A percentile compares a stretch with the other conserved stretches of the same genome.
phyloP scores from a whole-genome alignment of 495 filamentous ascomycete species.

The Penicillium robsamsonii region DNA sequence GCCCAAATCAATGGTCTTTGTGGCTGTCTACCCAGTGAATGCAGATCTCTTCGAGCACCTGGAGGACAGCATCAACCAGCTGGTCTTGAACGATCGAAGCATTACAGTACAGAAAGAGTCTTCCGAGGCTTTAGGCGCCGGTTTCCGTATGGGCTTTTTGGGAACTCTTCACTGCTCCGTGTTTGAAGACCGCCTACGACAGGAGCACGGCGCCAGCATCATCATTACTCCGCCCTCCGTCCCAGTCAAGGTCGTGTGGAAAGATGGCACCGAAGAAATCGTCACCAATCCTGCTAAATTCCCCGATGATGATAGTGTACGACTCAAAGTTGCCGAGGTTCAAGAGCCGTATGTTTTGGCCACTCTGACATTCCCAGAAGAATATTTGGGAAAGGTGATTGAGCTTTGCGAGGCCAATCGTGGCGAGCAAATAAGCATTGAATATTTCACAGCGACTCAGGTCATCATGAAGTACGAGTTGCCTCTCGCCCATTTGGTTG shows the following conservation, averaged over 20 bases:
- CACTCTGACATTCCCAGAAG: constrained; percentile 88
- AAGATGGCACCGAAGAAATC: constrained; percentile 66
- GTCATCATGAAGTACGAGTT: constrained; percentile 93
- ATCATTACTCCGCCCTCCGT: constrained; percentile 97
- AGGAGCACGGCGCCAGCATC: constrained; percentile 92
- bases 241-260: constrained; percentile 80
- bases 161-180: constrained; percentile 96
- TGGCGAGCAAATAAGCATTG: constrained; percentile 77
- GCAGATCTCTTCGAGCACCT: constrained; percentile 82
- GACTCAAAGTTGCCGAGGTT: constrained; percentile 58
- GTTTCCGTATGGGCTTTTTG: constrained; percentile 92
- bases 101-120: constrained; percentile 91
- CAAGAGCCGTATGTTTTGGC: constrained; percentile 85
- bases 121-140: constrained; percentile 88
- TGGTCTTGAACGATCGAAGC: constrained; percentile 91
- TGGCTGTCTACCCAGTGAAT: constrained; percentile 91
- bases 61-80: constrained; percentile 91
- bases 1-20: constrained; percentile 98
- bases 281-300: constrained; percentile 85
- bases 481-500: constrained; percentile 82
- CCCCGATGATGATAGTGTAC: constrained; percentile 66
- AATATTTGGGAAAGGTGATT: constrained; percentile 90
- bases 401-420: constrained; percentile 91
- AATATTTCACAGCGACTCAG: constrained; percentile 91
- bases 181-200: constrained; percentile 92